Conservation (phyloP, 2,329 filamentous ascomycete genomes). For the Cryphonectria parasitica region DNA sequence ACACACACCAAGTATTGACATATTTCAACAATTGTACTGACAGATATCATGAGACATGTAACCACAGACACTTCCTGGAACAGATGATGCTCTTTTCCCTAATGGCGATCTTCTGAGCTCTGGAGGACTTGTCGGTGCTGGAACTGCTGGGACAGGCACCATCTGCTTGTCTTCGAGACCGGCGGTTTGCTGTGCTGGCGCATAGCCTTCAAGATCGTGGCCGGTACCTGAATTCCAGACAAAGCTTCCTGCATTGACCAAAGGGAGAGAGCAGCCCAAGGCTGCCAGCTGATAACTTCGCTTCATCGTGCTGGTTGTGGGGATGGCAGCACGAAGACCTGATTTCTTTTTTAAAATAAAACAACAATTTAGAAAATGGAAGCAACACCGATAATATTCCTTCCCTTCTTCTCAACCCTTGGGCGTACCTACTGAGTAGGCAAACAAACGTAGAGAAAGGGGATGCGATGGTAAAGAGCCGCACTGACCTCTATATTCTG, state of each 20-base stretch:
- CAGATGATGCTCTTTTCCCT: constrained; percentile 33
- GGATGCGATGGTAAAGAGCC: background rate
- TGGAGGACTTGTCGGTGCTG: constrained; percentile 24
- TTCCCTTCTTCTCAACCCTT: background rate
- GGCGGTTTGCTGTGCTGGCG: constrained; percentile 22
- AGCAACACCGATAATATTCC: background rate
- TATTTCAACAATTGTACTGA: constrained; percentile 23
- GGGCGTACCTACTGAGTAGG: background rate
- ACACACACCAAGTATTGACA: too few relatives aligned
- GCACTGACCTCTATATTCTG: background rate
- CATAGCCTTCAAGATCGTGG: constrained; percentile 11
- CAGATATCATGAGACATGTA: constrained; percentile 27
- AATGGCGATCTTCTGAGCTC: constrained; percentile 6
- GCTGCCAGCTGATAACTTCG: constrained; percentile 12
- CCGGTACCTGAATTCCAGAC: constrained; percentile 20
- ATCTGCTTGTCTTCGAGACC: constrained; percentile 15
- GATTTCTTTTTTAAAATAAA: too few relatives aligned
- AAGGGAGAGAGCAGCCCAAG: constrained; percentile 13
- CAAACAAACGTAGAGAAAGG: background rate
- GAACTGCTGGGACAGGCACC: constrained; percentile 18
- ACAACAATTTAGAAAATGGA: background rate
- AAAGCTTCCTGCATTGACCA: constrained; percentile 20
- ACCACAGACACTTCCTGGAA: constrained; percentile 23
- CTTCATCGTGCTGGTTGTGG: constrained; percentile 15
- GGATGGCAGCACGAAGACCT: background rate